phyloP scores from a whole-genome alignment of 345 rosid genomes.

The Citrus sp. region DNA sequence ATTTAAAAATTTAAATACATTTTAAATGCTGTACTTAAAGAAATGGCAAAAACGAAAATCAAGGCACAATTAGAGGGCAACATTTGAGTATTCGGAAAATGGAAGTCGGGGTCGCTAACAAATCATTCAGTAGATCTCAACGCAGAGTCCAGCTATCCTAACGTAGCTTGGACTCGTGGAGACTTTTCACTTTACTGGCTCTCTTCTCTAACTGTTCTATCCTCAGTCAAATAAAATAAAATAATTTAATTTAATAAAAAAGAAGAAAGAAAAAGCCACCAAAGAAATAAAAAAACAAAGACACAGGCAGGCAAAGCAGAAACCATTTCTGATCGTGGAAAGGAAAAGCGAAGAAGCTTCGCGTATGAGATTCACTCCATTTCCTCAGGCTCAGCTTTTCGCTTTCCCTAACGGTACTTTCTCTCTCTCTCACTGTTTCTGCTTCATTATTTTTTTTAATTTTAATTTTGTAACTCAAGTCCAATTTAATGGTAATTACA shows the following conservation, averaged over 20 bases:
- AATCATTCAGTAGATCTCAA: not conserved
- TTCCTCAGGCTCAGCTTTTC: not conserved
- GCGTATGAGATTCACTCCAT: not conserved
- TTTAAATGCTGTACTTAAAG: not conserved
- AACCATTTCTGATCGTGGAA: slow-evolving; percentile 4
- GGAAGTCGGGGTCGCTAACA: not conserved
- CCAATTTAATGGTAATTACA: not conserved
- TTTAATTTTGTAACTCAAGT: not conserved
- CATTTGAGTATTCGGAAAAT: not conserved
- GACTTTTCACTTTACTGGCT: not conserved
- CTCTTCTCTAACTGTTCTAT: not conserved
- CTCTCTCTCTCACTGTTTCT: not conserved
- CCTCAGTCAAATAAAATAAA: not conserved
- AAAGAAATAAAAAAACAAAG: not conserved
- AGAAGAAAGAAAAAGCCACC: not conserved
- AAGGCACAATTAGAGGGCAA: not conserved
- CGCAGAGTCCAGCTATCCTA: slow-evolving; percentile 15
- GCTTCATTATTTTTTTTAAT: slow-evolving; percentile 3
- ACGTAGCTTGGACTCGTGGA: slow-evolving; percentile 30
- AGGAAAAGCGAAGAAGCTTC: slow-evolving; percentile 1
- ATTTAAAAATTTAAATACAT: too few species aligned
- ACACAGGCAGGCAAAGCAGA: not conserved
- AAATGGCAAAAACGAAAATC: slow-evolving; percentile 1
- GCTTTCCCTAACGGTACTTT: slow-evolving; percentile 4
- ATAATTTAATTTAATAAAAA: not conserved